Evolutionary conservation across 2,329 filamentous ascomycete genomes (phyloP).

Genomic region (Fusarium protoensiforme): DNA sequence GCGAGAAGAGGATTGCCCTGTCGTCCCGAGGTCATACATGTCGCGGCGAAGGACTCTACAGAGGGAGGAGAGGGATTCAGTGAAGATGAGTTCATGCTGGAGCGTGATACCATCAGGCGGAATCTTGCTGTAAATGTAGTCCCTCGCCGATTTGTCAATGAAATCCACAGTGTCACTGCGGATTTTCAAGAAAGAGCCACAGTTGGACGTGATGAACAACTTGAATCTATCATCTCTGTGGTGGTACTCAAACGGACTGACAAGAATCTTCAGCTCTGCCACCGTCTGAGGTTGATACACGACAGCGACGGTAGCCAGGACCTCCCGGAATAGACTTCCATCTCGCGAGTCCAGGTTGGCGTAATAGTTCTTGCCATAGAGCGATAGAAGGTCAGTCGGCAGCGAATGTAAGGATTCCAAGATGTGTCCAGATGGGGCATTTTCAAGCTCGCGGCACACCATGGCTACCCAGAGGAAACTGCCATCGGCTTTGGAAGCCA

Average conservation of each 20-base stretch:
- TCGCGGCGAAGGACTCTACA: too few relatives aligned
- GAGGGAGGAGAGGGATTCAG: too few relatives aligned
- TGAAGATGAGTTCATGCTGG: not conserved
- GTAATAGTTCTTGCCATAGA: not conserved
- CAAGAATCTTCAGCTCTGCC: not conserved
- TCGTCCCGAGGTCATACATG: too few relatives aligned
- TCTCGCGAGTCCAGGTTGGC: not conserved
- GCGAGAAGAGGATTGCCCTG: too few relatives aligned
- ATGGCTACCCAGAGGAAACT: not conserved
- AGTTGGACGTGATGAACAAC: not conserved
- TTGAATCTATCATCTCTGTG: not conserved
- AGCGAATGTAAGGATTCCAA: not conserved
- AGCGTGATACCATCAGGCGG: not conserved
- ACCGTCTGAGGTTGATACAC: not conserved
- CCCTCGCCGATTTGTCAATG: not conserved
- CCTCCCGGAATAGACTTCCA: fast-evolving
- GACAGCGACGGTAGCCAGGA: not conserved
- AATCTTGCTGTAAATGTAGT: not conserved
- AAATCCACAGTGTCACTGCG: not conserved
- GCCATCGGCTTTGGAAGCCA: not conserved
- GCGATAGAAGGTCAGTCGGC: not conserved
- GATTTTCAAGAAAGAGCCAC: not conserved
- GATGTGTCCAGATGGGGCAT: not conserved
- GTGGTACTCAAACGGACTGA: not conserved
- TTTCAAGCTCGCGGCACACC: not conserved